These are phyloP conservation scores for Arxiozyma telluris DNA, from an alignment of 1,139 yeast genomes.

Conservation along the genomic window DNA sequence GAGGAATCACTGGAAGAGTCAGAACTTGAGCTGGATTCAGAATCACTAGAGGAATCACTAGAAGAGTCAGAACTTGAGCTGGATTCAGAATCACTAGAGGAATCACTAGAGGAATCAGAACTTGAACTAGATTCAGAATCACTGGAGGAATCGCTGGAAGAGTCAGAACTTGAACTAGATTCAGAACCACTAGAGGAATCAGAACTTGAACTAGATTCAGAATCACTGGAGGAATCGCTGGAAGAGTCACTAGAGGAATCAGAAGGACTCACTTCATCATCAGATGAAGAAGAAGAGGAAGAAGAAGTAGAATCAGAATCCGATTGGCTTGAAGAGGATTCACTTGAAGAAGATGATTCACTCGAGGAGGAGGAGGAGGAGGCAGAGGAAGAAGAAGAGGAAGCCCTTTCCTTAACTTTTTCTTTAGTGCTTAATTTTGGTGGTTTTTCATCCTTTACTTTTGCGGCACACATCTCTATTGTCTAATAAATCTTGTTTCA, in stretches of 20 bases:
- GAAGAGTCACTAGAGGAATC: constrained; percentile 12
- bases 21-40: constrained; percentile 5
- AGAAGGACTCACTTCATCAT: constrained; percentile 8
- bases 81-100: background rate
- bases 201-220: background rate
- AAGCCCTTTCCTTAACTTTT: constrained; percentile 14
- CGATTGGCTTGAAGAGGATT: background rate
- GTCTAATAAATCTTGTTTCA: background rate
- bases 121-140: background rate
- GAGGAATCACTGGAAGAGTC: constrained; percentile 15
- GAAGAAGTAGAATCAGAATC: background rate
- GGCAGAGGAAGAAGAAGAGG: background rate
- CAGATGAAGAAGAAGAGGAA: constrained; percentile 2
- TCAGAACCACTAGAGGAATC: constrained; percentile 9
- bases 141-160: background rate
- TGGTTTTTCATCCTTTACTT: constrained; percentile 11
- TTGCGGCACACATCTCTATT: constrained; percentile 1
- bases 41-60: constrained; percentile 11
- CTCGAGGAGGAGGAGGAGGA: background rate
- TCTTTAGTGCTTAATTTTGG: constrained; percentile 27
- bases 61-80: constrained; percentile 1
- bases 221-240: constrained; percentile 6
- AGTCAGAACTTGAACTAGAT: constrained; percentile 12
- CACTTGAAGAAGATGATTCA: background rate
- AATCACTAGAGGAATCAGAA: constrained; percentile 8